A percentile compares a stretch with the other conserved stretches of the same genome.
phyloP scores from a whole-genome alignment of 441 rosid species.

The Populus hybrid region DNA sequence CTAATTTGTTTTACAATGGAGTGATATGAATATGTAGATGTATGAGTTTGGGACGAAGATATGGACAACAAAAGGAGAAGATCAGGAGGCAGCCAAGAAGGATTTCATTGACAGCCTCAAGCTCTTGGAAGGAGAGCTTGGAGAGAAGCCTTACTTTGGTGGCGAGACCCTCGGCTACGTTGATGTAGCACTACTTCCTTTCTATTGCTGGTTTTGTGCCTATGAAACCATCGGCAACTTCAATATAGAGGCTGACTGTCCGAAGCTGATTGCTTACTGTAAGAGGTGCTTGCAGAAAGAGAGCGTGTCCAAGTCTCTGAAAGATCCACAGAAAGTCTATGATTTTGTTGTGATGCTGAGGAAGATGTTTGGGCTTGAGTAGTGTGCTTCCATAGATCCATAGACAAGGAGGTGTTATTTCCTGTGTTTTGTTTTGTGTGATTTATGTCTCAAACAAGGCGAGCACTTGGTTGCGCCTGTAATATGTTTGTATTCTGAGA shows the following conservation, averaged over 20 bases:
- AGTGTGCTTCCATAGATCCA: neutral
- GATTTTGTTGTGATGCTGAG: neutral
- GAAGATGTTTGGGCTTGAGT: constrained; percentile 5
- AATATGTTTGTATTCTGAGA: too few relatives aligned
- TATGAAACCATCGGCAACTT: constrained; percentile 24
- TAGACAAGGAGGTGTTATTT: too few relatives aligned
- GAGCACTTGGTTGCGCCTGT: too few relatives aligned
- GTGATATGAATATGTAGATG: neutral
- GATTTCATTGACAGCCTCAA: constrained; percentile 18
- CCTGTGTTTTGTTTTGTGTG: neutral
- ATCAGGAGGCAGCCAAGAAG: constrained; percentile 22
- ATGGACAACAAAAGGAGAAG: constrained; percentile 25
- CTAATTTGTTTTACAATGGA: too few relatives aligned
- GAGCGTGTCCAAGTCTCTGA: constrained; percentile 22
- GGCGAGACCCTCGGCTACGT: constrained; percentile 26
- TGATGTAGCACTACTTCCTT: constrained; percentile 24
- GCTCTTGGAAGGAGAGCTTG: constrained; percentile 23
- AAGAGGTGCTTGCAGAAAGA: constrained; percentile 25
- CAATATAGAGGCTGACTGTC: constrained; percentile 23
- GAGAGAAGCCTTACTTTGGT: constrained; percentile 25
- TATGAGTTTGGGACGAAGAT: constrained; percentile 15
- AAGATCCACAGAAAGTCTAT: constrained; percentile 12
- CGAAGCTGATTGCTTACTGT: constrained; percentile 24
- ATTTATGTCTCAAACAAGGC: too few relatives aligned
- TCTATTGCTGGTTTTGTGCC: constrained; percentile 29